Base-by-base conservation (phyloP, 495 filamentous ascomycete genomes). In the Aspergillus saccharolyticus region DNA sequence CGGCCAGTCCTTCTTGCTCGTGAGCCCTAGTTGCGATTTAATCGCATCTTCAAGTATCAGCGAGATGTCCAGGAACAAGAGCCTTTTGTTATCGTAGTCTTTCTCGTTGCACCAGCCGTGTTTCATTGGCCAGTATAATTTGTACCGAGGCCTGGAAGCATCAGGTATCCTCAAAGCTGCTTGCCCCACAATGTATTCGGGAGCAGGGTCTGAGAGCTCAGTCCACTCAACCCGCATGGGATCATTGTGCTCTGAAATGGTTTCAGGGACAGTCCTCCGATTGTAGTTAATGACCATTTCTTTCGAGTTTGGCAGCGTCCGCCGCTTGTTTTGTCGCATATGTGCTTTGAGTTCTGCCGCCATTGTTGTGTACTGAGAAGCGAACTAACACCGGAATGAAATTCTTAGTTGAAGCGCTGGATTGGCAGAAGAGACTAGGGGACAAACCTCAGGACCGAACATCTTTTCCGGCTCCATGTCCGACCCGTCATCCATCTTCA, bases 201-300 rank as follows among this genome's bases (percentile, higher is more conserved):
- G 85, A 10, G 82, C 77, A 22, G 80, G 70, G 54, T 80, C 78
- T 18, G 83, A 79, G n/a, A 95, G 74, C 56, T 97, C 91, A 0
- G 94, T 98, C 94, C 94, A 98, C 48, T 97, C 95, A 22, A 97
- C 84, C 46, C 93, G 85, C 59, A 91, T 74, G 0, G 91, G 87
- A 63, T 98, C 94, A 63, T 97, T 97, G 70, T 98, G 94, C 63
- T 93, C 89, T 3, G 87, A 84, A 44, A 98, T 97, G 21, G 80
- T 83, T 59, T 97, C 93, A 7, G 91, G 86, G 17, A 84, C 81
- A 0, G 83, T 88, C 42, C 88, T 81, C 42, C 89, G 82, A 68
- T 98, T 98, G 74, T 86, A 97, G 67, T 95, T 97, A 53, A 93
- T 81, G 2, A 95, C 91, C 60, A 96, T 77, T 58, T 97, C 94